Evolutionary conservation across 495 filamentous ascomycete genomes (phyloP), one percentile per base, ranked within the genome.

Genomic region (Hypoxylon trugodes): DNA sequence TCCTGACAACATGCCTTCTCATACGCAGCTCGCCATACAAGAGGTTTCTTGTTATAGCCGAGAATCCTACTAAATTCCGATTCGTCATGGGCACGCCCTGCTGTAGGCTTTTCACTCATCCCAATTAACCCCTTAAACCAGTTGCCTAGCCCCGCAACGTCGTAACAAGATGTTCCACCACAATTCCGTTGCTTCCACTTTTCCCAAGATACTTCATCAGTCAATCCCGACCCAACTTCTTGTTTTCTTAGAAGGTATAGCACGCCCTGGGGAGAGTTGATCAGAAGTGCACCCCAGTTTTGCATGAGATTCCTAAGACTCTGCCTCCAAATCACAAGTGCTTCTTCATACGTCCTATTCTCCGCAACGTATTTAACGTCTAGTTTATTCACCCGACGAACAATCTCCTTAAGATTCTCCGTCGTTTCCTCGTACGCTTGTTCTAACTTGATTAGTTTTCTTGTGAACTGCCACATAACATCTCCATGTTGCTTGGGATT

Each of bases 171-270:
- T 3, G 66, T 66, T 0, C 47, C 61, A 21, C 61, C 66, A 26
- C 66, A 69, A 32, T 69, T 65, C 1, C 61, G 45, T 1, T n/a
- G 1, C 51, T 59, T 65, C 66, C 66, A 66, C 40, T 10, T 16
- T 4, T 50, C 26, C 66, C 66, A 69, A 16, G 42, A 61, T 2
- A 8, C 13, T 2, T 51, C 28, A 22, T n/a, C n/a, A n/a, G n/a
- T n/a, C n/a, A n/a, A n/a, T n/a, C n/a, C n/a, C n/a, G n/a, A n/a
- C n/a, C n/a, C n/a, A n/a, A n/a, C n/a, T 3, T 58, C 50, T 9
- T 41, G 24, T 35, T 47, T 26, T 7, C 66, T 9, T 0, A 54
- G 26, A 1, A 24, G 10, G 25, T 58, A 52, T 4, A 65, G 19
- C 24, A 46, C 7, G 9, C 57, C 61, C 26, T 59, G 21, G 3